These are phyloP conservation scores for Phytopythium montanum DNA, from an alignment of 352 stramenopile species.

Conservation along the genomic window DNA sequence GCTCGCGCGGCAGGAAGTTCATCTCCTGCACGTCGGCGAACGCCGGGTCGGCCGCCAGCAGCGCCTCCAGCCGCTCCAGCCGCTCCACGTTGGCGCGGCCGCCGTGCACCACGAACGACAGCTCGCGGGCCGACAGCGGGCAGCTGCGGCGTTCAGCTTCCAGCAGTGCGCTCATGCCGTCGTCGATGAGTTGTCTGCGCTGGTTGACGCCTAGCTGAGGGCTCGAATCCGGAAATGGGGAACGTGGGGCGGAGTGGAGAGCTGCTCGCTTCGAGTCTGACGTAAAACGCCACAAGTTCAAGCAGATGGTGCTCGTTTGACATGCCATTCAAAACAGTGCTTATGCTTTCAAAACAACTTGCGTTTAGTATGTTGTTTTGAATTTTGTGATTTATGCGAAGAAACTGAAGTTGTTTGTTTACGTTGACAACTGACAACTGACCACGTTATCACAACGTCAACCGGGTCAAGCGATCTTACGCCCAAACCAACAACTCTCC, in stretches of 20 bases:
- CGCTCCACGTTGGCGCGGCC: conserved; percentile 46
- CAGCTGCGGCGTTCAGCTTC: conserved; percentile 42
- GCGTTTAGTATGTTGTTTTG: neutral
- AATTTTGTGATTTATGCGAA: neutral
- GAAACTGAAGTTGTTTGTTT: too few species aligned
- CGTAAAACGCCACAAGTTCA: neutral
- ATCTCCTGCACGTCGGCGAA: conserved; percentile 57
- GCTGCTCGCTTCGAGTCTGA: neutral
- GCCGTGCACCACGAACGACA: conserved; percentile 63
- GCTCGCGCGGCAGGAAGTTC: conserved; percentile 59
- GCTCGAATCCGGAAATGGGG: neutral
- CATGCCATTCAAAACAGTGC: neutral
- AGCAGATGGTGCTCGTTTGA: neutral
- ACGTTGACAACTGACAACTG: too few species aligned
- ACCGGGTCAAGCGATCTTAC: neutral
- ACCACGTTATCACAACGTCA: neutral
- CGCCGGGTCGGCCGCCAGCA: conserved; percentile 50
- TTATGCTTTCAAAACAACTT: too few species aligned
- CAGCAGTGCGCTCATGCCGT: conserved; percentile 9
- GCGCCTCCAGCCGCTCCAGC: conserved; percentile 49
- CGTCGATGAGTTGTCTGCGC: too few species aligned
- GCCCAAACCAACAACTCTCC: neutral
- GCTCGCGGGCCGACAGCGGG: conserved; percentile 40
- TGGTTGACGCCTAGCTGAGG: neutral
- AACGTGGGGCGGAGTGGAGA: neutral